Base-by-base conservation (phyloP, 495 filamentous ascomycete species). In the Beverwykella pulmonaria region DNA sequence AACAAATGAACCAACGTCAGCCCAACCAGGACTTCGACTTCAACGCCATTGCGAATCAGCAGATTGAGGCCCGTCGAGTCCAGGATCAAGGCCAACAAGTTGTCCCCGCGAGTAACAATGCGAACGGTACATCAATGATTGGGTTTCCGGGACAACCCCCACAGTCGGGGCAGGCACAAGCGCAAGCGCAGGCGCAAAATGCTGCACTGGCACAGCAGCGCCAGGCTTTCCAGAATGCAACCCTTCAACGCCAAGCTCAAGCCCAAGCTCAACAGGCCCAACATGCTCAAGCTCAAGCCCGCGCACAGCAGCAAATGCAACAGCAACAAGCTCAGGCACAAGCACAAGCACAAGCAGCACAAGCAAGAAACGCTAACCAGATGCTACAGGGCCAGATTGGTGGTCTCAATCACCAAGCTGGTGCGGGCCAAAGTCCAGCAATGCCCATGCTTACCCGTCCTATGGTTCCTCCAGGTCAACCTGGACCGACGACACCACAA, bases 71-170 rank as follows among this genome's bases (percentile, higher is more conserved):
- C 15, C 70, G 85, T 55, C 84, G 85, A 25, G 82, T 81, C n/a
- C 84, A 87, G 73, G 84, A 88, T 74, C 82, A 83, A 52, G 87
- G 87, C 25, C 85, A 88, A 64, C 74, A 84, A 48, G 87, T 90
- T 23, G 87, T 90, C 12, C 87, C 87, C 10, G 87, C 86, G 19
- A 89, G 86, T 68, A 80, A 80, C 79, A 74, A 83, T 76, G 25
- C 79, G 23, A 75, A 80, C 55, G 79, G 80, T 61, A 79, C 80
- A 47, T 79, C 79, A 54, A 71, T 70, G 26, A 72, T 76, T 1
- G 80, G 79, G 47, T 75, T 78, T 72, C 58, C 61, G 9, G 73
- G 72, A 15, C 82, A 82, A 63, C 80, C 44, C 76, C 75, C 15
- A 27, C 74, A 77, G 72, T 55, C 75, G 55, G 69, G 67, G 10